Evolutionary conservation across 306 rosid genomes (phyloP).

Genomic region (Prunus mume): DNA sequence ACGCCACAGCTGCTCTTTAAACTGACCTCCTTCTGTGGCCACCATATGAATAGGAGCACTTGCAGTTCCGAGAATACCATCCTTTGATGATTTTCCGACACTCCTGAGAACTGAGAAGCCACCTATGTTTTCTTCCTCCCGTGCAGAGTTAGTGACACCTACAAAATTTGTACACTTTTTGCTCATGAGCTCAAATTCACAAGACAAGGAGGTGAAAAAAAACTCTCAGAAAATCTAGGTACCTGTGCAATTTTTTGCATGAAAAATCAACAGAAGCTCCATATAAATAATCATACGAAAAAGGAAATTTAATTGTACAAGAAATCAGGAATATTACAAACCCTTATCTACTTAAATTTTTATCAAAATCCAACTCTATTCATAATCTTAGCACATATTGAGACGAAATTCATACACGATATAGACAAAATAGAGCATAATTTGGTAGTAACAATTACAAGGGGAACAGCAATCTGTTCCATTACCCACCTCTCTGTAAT

Average conservation of each 20-base stretch:
- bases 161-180: slow-evolving; percentile 20
- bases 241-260: not conserved
- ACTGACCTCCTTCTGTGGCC: slow-evolving; percentile 55
- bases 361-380: not conserved
- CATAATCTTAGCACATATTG: not conserved
- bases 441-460: not conserved
- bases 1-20: slow-evolving; percentile 77
- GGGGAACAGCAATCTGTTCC: slow-evolving; percentile 8
- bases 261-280: not conserved
- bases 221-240: not conserved
- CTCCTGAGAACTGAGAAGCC: slow-evolving; percentile 55
- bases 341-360: not conserved
- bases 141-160: slow-evolving; percentile 58
- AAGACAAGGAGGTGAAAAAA: not conserved
- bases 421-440: not conserved
- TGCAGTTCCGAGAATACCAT: slow-evolving; percentile 71
- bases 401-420: not conserved
- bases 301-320: not conserved
- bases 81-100: slow-evolving; percentile 55
- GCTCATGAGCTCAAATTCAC: slow-evolving; percentile 13
- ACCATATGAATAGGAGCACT: slow-evolving; percentile 80
- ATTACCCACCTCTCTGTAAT: slow-evolving; percentile 67
- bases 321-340: not conserved
- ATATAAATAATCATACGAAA: slow-evolving; percentile 4
- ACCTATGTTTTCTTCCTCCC: slow-evolving; percentile 51